phyloP scores from a whole-genome alignment of 768 basidiomycete species.

The Kwoniella europaea region DNA sequence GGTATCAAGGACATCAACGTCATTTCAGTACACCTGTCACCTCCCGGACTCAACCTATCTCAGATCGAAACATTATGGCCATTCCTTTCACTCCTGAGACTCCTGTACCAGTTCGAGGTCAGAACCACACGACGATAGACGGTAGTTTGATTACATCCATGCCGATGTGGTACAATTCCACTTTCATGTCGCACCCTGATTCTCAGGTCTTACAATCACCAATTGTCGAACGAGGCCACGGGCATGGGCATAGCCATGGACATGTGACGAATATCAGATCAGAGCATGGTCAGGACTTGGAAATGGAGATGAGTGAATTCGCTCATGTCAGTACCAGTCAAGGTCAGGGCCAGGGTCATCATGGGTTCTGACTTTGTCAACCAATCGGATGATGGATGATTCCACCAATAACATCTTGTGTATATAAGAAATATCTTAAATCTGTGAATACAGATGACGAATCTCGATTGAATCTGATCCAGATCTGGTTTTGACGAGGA shows the following conservation, averaged over 20 bases:
- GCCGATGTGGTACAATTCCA: conserved; percentile 23
- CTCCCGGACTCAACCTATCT: background rate
- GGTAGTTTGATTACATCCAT: background rate
- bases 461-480: too few relatives aligned
- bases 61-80: conserved; percentile 3
- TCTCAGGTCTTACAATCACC: conserved; percentile 6
- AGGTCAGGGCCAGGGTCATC: background rate
- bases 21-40: conserved; percentile 19
- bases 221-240: background rate
- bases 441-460: too few relatives aligned
- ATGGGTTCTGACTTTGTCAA: background rate
- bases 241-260: background rate
- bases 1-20: background rate
- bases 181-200: conserved; percentile 12
- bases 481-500: too few relatives aligned
- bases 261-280: background rate
- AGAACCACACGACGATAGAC: conserved; percentile 13
- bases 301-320: background rate
- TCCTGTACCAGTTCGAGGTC: conserved; percentile 21
- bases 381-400: too few relatives aligned
- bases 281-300: background rate
- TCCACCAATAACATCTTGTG: too few relatives aligned
- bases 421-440: too few relatives aligned
- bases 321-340: background rate
- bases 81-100: conserved; percentile 24